Conservation (phyloP, 805 yeast species). For the Yarrowia bubula region DNA sequence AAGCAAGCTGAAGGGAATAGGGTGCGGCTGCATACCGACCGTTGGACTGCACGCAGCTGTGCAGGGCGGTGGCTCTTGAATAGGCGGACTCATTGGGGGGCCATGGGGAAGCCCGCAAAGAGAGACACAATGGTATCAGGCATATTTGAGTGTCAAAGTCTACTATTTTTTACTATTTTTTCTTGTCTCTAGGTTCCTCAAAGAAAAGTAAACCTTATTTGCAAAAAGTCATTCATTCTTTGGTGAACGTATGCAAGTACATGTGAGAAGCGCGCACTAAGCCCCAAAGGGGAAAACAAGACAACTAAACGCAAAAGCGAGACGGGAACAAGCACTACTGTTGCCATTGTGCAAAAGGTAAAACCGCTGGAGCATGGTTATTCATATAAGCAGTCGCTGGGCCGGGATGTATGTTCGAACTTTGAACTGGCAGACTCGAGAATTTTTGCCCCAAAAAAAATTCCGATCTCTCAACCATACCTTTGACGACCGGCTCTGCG, state of each 20-base stretch:
- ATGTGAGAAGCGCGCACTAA: conserved; percentile 16
- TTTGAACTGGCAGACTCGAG: neutral
- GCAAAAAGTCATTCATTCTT: conserved; percentile 9
- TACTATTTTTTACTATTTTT: neutral
- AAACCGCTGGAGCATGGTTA: neutral
- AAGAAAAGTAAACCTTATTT: neutral
- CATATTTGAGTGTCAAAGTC: neutral
- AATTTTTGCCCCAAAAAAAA: neutral
- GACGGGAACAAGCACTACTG: conserved; percentile 1
- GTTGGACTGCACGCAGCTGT: neutral
- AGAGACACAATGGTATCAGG: neutral
- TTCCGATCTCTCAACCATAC: neutral
- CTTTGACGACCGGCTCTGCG: neutral
- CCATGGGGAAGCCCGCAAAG: neutral
- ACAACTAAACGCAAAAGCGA: neutral
- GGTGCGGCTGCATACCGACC: conserved; percentile 2
- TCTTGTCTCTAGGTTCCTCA: neutral
- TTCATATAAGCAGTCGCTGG: conserved; percentile 11
- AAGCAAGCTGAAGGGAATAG: neutral
- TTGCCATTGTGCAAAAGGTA: conserved; percentile 10
- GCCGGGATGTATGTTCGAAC: neutral
- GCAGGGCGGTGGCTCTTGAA: neutral
- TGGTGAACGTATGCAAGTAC: conserved; percentile 9
- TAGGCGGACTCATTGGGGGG: neutral
- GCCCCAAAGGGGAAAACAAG: conserved; percentile 14